A percentile compares a stretch with the other conserved stretches of the same genome.
These are phyloP conservation scores for Solanum chilense DNA, from an alignment of 257 asterid genomes.

Conservation along the genomic window DNA sequence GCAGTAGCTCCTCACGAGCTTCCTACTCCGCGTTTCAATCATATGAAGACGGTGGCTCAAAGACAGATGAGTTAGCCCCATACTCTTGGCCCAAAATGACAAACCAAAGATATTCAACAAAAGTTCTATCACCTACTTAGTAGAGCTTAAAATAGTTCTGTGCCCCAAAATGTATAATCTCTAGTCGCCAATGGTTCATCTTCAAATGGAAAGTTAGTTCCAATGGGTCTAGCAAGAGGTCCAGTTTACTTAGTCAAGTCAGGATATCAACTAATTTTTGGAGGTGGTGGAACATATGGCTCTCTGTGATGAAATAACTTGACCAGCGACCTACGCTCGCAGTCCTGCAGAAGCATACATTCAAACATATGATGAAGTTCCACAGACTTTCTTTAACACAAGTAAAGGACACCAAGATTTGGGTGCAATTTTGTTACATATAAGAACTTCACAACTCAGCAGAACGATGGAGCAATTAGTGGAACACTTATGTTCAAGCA, in stretches of 20 bases:
- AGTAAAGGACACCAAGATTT: not conserved
- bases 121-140: not conserved
- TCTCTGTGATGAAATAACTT: slow-evolving; percentile 36
- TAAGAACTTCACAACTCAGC: not conserved
- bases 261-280: not conserved
- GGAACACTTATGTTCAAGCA: not conserved
- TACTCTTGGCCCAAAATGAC: not conserved
- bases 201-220: not conserved
- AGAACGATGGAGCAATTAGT: not conserved
- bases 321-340: slow-evolving; percentile 33
- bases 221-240: not conserved
- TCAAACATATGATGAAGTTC: not conserved
- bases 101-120: not conserved
- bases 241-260: not conserved
- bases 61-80: not conserved
- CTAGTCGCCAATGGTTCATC: not conserved
- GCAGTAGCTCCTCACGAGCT: not conserved
- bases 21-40: not conserved
- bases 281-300: not conserved
- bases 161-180: not conserved
- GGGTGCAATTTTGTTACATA: not conserved
- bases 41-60: not conserved
- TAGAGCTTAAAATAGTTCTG: not conserved
- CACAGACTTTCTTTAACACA: not conserved
- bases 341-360: slow-evolving; percentile 14